Evolutionary conservation across 768 basidiomycete species (phyloP).

Genomic region (Boletus sp.): DNA sequence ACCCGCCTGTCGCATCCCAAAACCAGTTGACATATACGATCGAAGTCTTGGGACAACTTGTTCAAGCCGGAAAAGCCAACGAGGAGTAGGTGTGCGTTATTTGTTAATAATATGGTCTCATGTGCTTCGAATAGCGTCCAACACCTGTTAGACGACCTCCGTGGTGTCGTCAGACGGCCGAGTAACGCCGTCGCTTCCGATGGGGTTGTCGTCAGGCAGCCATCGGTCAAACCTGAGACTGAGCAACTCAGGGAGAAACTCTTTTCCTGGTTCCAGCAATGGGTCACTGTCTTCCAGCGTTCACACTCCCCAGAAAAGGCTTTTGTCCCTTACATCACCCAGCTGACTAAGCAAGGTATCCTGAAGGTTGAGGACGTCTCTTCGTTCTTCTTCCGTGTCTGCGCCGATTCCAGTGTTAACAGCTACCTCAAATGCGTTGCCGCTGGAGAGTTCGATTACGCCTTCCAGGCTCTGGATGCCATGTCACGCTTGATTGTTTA

Average conservation of each 20-base stretch:
- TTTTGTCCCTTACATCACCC: constrained; percentile 96
- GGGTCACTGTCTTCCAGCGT: constrained; percentile 92
- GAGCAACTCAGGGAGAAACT: constrained; percentile 75
- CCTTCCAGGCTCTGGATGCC: constrained; percentile 93
- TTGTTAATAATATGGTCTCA: background rate
- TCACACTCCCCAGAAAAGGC: constrained; percentile 89
- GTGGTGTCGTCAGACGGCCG: constrained; percentile 54
- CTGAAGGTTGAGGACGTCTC: constrained; percentile 94
- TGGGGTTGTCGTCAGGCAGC: constrained; percentile 37
- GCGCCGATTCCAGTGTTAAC: constrained; percentile 90
- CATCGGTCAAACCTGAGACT: constrained; percentile 63
- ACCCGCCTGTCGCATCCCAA: constrained; percentile 78
- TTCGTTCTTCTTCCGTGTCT: constrained; percentile 97
- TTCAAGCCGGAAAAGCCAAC: constrained; percentile 71
- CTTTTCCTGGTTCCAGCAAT: constrained; percentile 85
- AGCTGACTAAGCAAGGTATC: constrained; percentile 94
- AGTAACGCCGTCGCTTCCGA: constrained; percentile 39
- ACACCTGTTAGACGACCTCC: constrained; percentile 77
- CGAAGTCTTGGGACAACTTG: constrained; percentile 74
- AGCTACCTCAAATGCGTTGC: constrained; percentile 77
- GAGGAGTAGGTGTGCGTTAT: constrained; percentile 62
- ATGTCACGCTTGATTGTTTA: constrained; percentile 93
- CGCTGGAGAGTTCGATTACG: constrained; percentile 66
- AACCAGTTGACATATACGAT: constrained; percentile 76
- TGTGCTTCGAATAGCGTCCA: constrained; percentile 47